Evolutionary conservation across 805 yeast genomes (phyloP), one percentile per base, ranked within the genome.

Genomic region (Candida coquimbonensis): DNA sequence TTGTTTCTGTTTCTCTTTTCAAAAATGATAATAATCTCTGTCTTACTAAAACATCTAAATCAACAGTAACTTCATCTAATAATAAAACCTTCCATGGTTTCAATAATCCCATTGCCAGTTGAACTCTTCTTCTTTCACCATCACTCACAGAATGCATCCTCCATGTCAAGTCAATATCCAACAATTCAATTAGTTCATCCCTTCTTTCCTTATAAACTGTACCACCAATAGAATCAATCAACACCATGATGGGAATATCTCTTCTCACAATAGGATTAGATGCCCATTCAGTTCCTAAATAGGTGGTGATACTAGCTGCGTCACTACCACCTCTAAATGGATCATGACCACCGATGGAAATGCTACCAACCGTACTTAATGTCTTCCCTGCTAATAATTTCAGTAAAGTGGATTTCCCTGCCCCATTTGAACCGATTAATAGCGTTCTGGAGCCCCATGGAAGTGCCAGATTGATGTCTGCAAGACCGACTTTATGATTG

Each of bases 261-360:
- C 96, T 73, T 56, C 90, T 81, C 8, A 91, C 93, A 42, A 90
- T 81, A 17, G 87, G 86, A 65, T 89, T 93, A 45, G 85, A 78
- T 7, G 96, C 96, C 99, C 99, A 93, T 60, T 93, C 99, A 0
- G 98, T 93, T 4, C 99, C 99, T 38, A 93, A 67, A 60, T 91
- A 91, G 0, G 96, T 86, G 26, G 80, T 77, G 42, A 71, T 71
- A 47, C 64, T 64, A 45, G 75, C 70, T 41, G 76, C 68, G 49
- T 73, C 72, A 7, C 77, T 64, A 1, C 64, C 61, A 6, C 65
- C 67, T n/a, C 87, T 69, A 66, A 93, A 93, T 2, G 99, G 99
- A 57, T 93, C 95, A 43, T 75, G 70, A 1, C 96, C 96, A 32
- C 87, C 86, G n/a, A 93, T 75, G 24, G 62, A 55, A 29, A 93